These are phyloP conservation scores for Teratosphaeria zuluensis DNA, from an alignment of 2,329 filamentous ascomycete species.

Conservation along the genomic window DNA sequence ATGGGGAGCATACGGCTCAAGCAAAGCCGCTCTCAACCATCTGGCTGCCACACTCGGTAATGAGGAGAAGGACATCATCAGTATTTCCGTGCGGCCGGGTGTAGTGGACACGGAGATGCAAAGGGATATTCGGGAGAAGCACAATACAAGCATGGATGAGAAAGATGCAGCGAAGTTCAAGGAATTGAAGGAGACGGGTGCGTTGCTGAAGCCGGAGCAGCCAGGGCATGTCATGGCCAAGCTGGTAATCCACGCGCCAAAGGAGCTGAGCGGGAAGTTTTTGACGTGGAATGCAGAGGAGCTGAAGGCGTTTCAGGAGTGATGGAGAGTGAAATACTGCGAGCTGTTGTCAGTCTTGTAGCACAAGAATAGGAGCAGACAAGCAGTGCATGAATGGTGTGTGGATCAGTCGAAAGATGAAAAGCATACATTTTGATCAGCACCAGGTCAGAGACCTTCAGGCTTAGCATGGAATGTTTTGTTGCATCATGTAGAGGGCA, in stretches of 20 bases:
- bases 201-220: constrained; percentile 62
- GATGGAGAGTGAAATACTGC: neutral
- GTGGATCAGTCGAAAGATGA: constrained; percentile 71
- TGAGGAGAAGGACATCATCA: constrained; percentile 69
- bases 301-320: constrained; percentile 21
- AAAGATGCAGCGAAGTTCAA: constrained; percentile 56
- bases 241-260: constrained; percentile 56
- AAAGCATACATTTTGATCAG: constrained; percentile 62
- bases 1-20: constrained; percentile 74
- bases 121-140: constrained; percentile 63
- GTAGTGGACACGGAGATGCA: constrained; percentile 89
- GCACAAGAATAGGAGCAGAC: neutral
- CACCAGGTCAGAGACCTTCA: constrained; percentile 52
- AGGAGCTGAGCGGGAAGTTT: constrained; percentile 65
- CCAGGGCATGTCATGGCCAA: constrained; percentile 79
- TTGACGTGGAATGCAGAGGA: constrained; percentile 46
- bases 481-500: constrained; percentile 51
- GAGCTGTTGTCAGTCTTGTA: neutral
- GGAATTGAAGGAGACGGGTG: constrained; percentile 58
- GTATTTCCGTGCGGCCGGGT: constrained; percentile 65
- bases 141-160: constrained; percentile 51
- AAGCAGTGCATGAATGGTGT: neutral
- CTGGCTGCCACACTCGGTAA: constrained; percentile 60
- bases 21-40: constrained; percentile 77
- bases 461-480: constrained; percentile 69